A percentile compares a stretch with the other conserved stretches of the same genome.
These are phyloP conservation scores for Lepidium aucheri DNA, from an alignment of 345 rosid genomes.

Conservation along the genomic window DNA sequence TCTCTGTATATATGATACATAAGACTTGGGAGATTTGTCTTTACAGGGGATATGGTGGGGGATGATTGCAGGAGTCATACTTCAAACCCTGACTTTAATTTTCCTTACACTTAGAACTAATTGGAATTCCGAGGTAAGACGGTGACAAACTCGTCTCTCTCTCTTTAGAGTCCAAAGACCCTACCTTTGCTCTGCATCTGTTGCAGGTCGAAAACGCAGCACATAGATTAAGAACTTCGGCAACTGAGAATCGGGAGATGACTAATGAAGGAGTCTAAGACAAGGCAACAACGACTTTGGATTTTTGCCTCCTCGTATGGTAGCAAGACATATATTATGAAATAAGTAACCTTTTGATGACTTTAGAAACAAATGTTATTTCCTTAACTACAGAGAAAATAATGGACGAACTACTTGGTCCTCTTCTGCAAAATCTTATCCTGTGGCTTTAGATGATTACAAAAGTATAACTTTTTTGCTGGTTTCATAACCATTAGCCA, in stretches of 20 bases:
- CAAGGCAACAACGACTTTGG: background rate
- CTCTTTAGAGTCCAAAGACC: background rate
- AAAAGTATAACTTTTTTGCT: background rate
- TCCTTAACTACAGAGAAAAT: slow-evolving; percentile 10
- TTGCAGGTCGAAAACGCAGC: slow-evolving; percentile 61
- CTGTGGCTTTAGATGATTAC: slow-evolving; percentile 11
- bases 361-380: slow-evolving; percentile 7
- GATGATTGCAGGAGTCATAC: slow-evolving; percentile 63
- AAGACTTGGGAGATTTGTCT: background rate
- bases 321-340: background rate
- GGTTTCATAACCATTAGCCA: slow-evolving; percentile 15
- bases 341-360: background rate
- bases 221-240: slow-evolving; percentile 37
- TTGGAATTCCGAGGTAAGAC: slow-evolving; percentile 63
- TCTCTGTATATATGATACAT: background rate
- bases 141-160: background rate
- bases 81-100: slow-evolving; percentile 56
- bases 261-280: slow-evolving; percentile 14
- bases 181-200: slow-evolving; percentile 1
- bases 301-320: background rate
- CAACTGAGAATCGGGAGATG: slow-evolving; percentile 33
- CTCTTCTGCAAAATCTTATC: slow-evolving; percentile 24
- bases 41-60: slow-evolving; percentile 97
- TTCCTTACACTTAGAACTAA: slow-evolving; percentile 68
- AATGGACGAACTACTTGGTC: slow-evolving; percentile 10